These are phyloP conservation scores for Tephrocybe sp. DNA, from an alignment of 768 basidiomycete species.

Conservation along the genomic window DNA sequence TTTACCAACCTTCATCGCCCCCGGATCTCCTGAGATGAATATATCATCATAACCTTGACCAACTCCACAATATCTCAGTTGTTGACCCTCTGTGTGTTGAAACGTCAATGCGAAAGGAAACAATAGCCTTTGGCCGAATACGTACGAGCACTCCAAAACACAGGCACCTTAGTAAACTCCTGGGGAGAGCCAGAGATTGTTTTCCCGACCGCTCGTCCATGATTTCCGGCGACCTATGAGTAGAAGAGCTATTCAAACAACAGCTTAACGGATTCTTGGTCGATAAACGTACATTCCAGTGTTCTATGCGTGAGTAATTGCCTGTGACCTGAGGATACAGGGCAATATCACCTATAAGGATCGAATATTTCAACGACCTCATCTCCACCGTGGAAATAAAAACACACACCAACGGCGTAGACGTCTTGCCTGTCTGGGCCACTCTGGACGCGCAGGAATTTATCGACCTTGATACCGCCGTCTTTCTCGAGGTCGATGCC, in stretches of 20 bases:
- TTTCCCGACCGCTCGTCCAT: slow-evolving; percentile 81
- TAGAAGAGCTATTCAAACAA: background rate
- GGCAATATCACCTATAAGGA: slow-evolving; percentile 69
- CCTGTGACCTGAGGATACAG: slow-evolving; percentile 68
- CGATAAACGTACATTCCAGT: slow-evolving; percentile 86
- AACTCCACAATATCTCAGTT: slow-evolving; percentile 82
- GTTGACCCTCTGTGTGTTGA: slow-evolving; percentile 65
- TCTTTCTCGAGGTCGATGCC: slow-evolving; percentile 71
- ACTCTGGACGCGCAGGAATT: slow-evolving; percentile 60
- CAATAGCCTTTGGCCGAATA: slow-evolving; percentile 11
- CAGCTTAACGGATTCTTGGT: no score
- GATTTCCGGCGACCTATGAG: slow-evolving; percentile 76
- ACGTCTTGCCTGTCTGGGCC: slow-evolving; percentile 47
- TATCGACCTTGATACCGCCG: slow-evolving; percentile 76
- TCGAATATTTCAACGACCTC: background rate
- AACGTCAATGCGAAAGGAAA: background rate
- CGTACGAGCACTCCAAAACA: slow-evolving; percentile 91
- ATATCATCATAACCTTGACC: slow-evolving; percentile 74
- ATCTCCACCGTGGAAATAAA: background rate
- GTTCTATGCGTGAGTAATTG: slow-evolving; percentile 68
- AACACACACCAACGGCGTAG: slow-evolving; percentile 70
- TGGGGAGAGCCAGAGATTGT: slow-evolving; percentile 65
- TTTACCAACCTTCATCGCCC: slow-evolving; percentile 69
- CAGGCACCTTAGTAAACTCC: slow-evolving; percentile 77
- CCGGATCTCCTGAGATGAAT: slow-evolving; percentile 72